These are phyloP conservation scores for Mallotus japonicus DNA, from an alignment of 441 rosid genomes.

Conservation along the genomic window DNA sequence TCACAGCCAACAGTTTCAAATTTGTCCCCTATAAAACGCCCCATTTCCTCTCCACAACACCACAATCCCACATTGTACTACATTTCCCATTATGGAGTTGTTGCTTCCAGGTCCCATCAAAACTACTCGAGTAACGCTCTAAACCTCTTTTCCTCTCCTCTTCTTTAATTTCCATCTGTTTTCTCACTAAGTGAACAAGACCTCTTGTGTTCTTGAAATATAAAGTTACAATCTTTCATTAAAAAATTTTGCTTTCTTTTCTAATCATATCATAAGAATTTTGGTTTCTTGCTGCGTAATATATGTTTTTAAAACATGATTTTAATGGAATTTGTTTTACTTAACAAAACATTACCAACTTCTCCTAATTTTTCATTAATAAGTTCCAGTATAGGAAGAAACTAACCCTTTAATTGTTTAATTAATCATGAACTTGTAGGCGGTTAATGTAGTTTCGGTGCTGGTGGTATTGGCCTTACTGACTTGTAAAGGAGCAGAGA, in stretches of 20 bases:
- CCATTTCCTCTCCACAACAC: neutral
- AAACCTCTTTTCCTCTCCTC: neutral
- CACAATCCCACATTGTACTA: slow-evolving; percentile 9
- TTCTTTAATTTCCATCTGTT: neutral
- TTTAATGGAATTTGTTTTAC: too few species aligned
- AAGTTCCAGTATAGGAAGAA: neutral
- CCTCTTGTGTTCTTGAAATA: too few species aligned
- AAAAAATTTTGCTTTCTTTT: too few species aligned
- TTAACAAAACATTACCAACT: too few species aligned
- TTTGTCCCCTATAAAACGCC: slow-evolving; percentile 24
- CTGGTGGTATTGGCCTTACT: slow-evolving; percentile 24
- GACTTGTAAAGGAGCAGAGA: slow-evolving; percentile 35
- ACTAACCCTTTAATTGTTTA: neutral
- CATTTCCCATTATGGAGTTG: slow-evolving; percentile 21
- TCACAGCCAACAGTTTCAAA: neutral
- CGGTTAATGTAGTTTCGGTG: slow-evolving; percentile 21
- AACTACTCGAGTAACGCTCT: slow-evolving; percentile 22
- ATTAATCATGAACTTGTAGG: slow-evolving; percentile 23
- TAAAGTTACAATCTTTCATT: neutral
- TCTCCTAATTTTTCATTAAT: neutral
- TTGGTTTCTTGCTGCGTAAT: too few species aligned
- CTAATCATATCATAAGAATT: too few species aligned
- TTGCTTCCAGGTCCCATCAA: slow-evolving; percentile 14
- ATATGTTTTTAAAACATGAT: too few species aligned
- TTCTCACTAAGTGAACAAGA: slow-evolving; percentile 8